phyloP scores from a whole-genome alignment of 2,329 filamentous ascomycete species.

The Claviceps sp. region DNA sequence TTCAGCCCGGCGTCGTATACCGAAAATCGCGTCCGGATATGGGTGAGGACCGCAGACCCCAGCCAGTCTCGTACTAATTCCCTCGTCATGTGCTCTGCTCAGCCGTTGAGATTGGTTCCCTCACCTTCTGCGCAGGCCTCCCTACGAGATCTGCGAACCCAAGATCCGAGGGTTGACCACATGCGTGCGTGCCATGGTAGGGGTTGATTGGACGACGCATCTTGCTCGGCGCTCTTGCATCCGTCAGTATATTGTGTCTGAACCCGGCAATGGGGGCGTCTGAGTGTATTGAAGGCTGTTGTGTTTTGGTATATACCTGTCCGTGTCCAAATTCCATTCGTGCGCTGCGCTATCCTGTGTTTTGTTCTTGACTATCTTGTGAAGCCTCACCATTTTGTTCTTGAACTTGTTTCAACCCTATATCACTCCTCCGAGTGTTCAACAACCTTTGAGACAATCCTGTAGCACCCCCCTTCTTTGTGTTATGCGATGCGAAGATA shows the following conservation, averaged over 20 bases:
- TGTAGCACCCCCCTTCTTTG: slow-evolving; percentile 13
- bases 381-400: background rate
- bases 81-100: background rate
- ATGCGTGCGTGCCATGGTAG: background rate
- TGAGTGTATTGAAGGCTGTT: background rate
- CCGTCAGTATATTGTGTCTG: background rate
- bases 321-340: slow-evolving; percentile 6
- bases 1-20: background rate
- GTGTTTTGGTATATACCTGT: slow-evolving; percentile 11
- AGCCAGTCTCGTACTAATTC: background rate
- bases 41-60: background rate
- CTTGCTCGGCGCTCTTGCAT: background rate
- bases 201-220: background rate
- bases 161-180: background rate
- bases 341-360: slow-evolving; percentile 8
- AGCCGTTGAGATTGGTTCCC: background rate
- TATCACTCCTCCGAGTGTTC: slow-evolving; percentile 2
- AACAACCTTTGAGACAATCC: slow-evolving; percentile 4
- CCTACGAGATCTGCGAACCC: background rate
- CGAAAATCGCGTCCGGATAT: background rate
- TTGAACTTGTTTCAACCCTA: background rate
- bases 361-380: background rate
- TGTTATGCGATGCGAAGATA: slow-evolving; percentile 50
- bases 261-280: background rate
- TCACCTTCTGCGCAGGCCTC: background rate